Conservation (phyloP, 352 stramenopile species). For the Phytophthora vignae region DNA sequence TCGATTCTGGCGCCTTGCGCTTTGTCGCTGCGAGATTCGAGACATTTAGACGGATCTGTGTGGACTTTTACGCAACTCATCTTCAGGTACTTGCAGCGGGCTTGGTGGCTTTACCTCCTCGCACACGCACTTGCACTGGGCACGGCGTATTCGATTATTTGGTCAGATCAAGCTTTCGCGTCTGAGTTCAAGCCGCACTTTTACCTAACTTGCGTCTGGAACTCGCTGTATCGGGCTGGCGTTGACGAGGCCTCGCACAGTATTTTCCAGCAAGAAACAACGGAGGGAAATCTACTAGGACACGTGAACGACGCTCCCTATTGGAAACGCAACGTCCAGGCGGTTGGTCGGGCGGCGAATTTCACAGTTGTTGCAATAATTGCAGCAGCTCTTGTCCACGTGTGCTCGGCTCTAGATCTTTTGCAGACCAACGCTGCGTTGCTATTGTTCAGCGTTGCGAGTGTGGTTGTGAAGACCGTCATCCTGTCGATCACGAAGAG, state of each 20-base stretch:
- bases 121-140: not conserved
- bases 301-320: not conserved
- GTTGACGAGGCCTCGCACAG: conserved; percentile 8
- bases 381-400: conserved; percentile 1
- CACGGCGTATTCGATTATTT: not conserved
- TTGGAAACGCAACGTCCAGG: not conserved
- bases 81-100: not conserved
- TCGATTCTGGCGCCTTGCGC: not conserved
- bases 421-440: not conserved
- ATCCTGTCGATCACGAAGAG: not conserved
- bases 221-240: conserved; percentile 3
- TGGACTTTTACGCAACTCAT: not conserved
- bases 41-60: not conserved
- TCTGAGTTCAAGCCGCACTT: conserved; percentile 3
- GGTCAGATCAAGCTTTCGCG: not conserved
- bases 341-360: not conserved
- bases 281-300: not conserved
- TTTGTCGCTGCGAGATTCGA: not conserved
- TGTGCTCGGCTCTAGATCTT: not conserved
- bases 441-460: conserved; percentile 7
- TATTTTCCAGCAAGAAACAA: conserved; percentile 4
- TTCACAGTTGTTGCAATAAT: conserved; percentile 3
- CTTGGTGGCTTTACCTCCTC: not conserved
- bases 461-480: not conserved
- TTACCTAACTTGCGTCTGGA: conserved; percentile 3